Conservation (phyloP, 2,329 filamentous ascomycete species). For the Ascochyta pisi region DNA sequence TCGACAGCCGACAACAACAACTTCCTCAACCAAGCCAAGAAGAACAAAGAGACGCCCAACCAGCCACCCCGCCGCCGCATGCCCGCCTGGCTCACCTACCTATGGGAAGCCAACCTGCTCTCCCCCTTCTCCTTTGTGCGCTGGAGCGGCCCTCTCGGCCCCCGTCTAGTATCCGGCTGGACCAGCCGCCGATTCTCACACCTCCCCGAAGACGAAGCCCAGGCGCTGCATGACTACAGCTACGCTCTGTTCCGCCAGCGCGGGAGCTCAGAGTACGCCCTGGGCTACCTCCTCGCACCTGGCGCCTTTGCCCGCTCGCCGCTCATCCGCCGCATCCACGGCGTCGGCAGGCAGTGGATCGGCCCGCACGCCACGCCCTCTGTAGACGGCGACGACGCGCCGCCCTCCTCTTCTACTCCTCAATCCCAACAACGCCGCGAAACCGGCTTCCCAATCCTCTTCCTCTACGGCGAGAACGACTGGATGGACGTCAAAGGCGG, state of each 20-base stretch:
- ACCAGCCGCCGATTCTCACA: constrained; percentile 91
- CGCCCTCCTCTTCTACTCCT: background rate
- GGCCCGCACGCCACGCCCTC: constrained; percentile 33
- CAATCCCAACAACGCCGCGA: constrained; percentile 29
- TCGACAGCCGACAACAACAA: constrained; percentile 64
- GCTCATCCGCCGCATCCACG: constrained; percentile 83
- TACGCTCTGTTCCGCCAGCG: constrained; percentile 93
- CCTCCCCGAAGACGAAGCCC: constrained; percentile 78
- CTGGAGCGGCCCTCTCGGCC: constrained; percentile 86
- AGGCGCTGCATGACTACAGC: constrained; percentile 88
- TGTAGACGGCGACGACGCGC: constrained; percentile 36
- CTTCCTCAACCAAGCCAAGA: constrained; percentile 57
- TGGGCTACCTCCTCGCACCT: constrained; percentile 90
- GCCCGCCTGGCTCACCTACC: constrained; percentile 86
- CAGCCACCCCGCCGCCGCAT: constrained; percentile 66
- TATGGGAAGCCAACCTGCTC: constrained; percentile 92
- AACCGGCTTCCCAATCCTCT: constrained; percentile 80
- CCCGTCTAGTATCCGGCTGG: constrained; percentile 93
- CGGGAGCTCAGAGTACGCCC: constrained; percentile 90
- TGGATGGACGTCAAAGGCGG: constrained; percentile 98
- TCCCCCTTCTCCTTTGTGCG: constrained; percentile 93
- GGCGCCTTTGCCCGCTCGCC: constrained; percentile 91
- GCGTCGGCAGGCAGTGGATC: constrained; percentile 77
- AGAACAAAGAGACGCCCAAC: constrained; percentile 38
- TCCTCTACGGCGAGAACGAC: constrained; percentile 98